Evolutionary conservation across 2,329 filamentous ascomycete genomes (phyloP).

Genomic region (Penicillium corylophilum): DNA sequence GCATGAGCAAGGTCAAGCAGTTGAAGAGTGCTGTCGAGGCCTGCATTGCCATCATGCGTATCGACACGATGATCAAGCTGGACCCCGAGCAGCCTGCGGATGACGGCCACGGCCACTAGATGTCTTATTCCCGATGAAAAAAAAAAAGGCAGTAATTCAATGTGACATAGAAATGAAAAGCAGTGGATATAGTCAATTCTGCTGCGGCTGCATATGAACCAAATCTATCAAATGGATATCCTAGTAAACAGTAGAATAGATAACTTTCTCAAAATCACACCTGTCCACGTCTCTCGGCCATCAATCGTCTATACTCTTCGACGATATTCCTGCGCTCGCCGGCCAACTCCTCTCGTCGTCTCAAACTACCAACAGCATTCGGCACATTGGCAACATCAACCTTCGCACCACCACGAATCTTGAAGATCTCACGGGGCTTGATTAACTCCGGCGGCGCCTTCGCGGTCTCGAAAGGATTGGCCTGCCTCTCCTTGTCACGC

Average conservation of each 20-base stretch:
- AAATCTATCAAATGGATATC: conserved; percentile 13
- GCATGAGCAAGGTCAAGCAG: conserved; percentile 97
- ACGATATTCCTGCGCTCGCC: conserved; percentile 68
- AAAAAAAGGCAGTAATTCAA: conserved; percentile 36
- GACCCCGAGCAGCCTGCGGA: conserved; percentile 84
- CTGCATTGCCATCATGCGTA: conserved; percentile 98
- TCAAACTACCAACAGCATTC: conserved; percentile 67
- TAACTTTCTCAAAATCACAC: conserved; percentile 1
- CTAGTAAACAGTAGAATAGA: conserved; percentile 1
- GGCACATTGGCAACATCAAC: conserved; percentile 70
- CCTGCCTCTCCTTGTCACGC: conserved; percentile 43
- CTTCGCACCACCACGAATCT: conserved; percentile 62
- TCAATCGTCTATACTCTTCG: conserved; percentile 69
- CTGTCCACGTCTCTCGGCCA: conserved; percentile 53
- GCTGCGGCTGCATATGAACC: conserved; percentile 22
- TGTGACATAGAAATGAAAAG: conserved; percentile 28
- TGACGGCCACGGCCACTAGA: conserved; percentile 81
- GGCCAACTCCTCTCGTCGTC: conserved; percentile 71
- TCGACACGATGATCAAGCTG: conserved; percentile 97
- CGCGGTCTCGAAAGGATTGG: conserved; percentile 55
- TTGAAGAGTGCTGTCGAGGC: conserved; percentile 98
- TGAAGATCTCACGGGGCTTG: conserved; percentile 62
- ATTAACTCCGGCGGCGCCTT: conserved; percentile 74
- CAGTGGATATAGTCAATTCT: conserved; percentile 15
- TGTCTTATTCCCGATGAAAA: conserved; percentile 14